Evolutionary conservation across 352 stramenopile species (phyloP).

Genomic region (Pythium angustatum): DNA sequence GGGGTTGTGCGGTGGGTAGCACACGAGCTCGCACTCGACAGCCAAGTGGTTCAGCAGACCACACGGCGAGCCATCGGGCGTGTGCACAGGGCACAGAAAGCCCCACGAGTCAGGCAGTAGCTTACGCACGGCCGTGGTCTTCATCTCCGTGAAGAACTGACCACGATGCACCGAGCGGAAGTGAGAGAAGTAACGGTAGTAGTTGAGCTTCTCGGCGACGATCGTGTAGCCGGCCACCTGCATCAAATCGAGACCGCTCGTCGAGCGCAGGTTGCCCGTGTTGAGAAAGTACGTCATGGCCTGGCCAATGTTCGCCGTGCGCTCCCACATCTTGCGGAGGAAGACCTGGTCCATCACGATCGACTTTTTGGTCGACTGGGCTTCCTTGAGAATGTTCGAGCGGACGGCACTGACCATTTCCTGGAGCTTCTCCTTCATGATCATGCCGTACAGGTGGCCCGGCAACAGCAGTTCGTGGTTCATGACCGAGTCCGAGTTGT

Average conservation of each 20-base stretch:
- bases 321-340: slow-evolving; percentile 93
- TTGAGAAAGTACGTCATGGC: slow-evolving; percentile 99
- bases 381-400: slow-evolving; percentile 81
- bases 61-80: slow-evolving; percentile 98
- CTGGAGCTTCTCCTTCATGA: slow-evolving; percentile 99
- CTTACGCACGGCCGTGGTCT: slow-evolving; percentile 98
- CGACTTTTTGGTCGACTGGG: slow-evolving; percentile 46
- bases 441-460: slow-evolving; percentile 95
- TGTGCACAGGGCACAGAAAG: slow-evolving; percentile 99
- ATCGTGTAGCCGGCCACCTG: slow-evolving; percentile 98
- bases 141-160: slow-evolving; percentile 99
- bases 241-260: slow-evolving; percentile 97
- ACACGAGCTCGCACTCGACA: slow-evolving; percentile 90
- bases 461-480: slow-evolving; percentile 97
- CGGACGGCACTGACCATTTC: slow-evolving; percentile 87
- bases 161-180: slow-evolving; percentile 99
- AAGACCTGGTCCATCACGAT: slow-evolving; percentile 87
- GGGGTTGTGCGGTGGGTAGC: slow-evolving; percentile 66
- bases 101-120: slow-evolving; percentile 98
- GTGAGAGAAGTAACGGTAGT: slow-evolving; percentile 98
- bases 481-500: slow-evolving; percentile 99
- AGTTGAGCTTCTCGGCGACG: slow-evolving; percentile 99
- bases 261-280: slow-evolving; percentile 98
- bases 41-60: slow-evolving; percentile 98
- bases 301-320: slow-evolving; percentile 87